Conservation (phyloP, 768 basidiomycete species). For the Lepiota brunneoincarnata region DNA sequence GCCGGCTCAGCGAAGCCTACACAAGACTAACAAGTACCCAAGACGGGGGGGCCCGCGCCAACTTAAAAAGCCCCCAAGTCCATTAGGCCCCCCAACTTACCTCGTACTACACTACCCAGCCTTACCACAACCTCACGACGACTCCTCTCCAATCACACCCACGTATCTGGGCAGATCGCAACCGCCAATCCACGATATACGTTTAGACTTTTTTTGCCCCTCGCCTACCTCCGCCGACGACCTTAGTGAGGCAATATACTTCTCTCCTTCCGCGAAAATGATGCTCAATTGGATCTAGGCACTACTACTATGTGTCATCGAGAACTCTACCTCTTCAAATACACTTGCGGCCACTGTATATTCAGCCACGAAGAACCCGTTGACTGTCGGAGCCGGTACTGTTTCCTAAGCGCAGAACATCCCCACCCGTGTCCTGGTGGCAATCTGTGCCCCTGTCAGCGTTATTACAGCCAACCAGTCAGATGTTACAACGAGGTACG, state of each 20-base stretch:
- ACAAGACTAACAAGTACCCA: conserved; percentile 10
- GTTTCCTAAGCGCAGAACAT: conserved; percentile 49
- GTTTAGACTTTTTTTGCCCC: conserved; percentile 17
- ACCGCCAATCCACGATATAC: conserved; percentile 10
- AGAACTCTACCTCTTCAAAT: conserved; percentile 49
- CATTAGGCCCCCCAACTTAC: background rate
- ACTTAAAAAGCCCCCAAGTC: conserved; percentile 10
- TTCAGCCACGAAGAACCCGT: conserved; percentile 40
- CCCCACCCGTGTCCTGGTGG: conserved; percentile 39
- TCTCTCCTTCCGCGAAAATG: conserved; percentile 14
- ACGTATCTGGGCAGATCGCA: conserved; percentile 9
- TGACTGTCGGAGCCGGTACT: conserved; percentile 50
- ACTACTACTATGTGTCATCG: conserved; percentile 60
- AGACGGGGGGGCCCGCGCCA: conserved; percentile 8
- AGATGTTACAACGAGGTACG: conserved; percentile 48
- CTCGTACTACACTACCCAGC: background rate
- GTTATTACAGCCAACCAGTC: conserved; percentile 61
- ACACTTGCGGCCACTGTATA: conserved; percentile 53
- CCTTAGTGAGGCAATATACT: conserved; percentile 26
- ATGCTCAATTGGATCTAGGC: conserved; percentile 20
- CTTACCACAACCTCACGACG: conserved; percentile 6
- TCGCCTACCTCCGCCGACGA: conserved; percentile 58
- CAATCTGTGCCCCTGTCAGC: conserved; percentile 41
- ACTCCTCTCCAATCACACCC: too few species aligned
- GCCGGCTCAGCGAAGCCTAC: background rate